These are phyloP conservation scores for Alternaria tenuissima DNA, from an alignment of 2,329 filamentous ascomycete genomes.

Conservation along the genomic window DNA sequence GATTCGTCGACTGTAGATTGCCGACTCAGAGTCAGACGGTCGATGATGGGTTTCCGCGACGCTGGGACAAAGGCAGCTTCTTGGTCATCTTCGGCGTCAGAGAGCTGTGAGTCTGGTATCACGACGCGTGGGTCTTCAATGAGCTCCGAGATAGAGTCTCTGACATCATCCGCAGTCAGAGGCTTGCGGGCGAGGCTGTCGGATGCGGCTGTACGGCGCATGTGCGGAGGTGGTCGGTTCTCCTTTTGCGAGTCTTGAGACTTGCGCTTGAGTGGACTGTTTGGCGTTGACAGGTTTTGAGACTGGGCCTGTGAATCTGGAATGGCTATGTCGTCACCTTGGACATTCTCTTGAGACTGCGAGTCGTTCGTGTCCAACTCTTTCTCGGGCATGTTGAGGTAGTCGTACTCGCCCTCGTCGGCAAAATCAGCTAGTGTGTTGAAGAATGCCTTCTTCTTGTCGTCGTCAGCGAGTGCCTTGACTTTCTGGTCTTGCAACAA, in stretches of 20 bases:
- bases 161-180: conserved; percentile 78
- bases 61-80: conserved; percentile 42
- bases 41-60: conserved; percentile 64
- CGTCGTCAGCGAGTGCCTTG: conserved; percentile 87
- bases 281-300: conserved; percentile 10
- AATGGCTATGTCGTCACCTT: conserved; percentile 33
- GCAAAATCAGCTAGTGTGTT: conserved; percentile 86
- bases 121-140: conserved; percentile 69
- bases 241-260: conserved; percentile 54
- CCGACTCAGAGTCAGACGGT: conserved; percentile 77
- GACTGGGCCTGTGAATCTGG: conserved; percentile 50
- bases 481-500: conserved; percentile 88
- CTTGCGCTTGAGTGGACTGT: conserved; percentile 51
- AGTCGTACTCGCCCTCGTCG: conserved; percentile 75
- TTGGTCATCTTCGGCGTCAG: conserved; percentile 52
- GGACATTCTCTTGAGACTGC: conserved; percentile 24
- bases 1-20: conserved; percentile 40
- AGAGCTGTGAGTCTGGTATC: conserved; percentile 63
- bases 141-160: conserved; percentile 82
- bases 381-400: conserved; percentile 65
- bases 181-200: conserved; percentile 69
- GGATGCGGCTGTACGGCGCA: conserved; percentile 67
- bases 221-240: conserved; percentile 62
- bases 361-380: conserved; percentile 40
- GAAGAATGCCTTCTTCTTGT: conserved; percentile 89